Conservation (phyloP, 345 rosid genomes). For the Bruguiera parviflora region DNA sequence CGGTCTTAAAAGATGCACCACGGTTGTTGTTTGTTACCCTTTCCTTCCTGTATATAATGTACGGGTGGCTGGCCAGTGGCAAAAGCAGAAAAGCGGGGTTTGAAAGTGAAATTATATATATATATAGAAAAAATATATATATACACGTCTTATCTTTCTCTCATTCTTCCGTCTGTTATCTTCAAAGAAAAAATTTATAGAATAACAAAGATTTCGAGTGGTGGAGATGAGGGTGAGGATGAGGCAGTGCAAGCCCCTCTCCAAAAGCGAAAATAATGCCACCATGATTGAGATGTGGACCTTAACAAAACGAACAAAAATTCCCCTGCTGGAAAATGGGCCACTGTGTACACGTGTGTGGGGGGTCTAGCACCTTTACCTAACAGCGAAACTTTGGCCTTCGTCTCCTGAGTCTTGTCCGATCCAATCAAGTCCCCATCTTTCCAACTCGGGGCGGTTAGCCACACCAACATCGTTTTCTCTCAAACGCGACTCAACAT, state of each 20-base stretch:
- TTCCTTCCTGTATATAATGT: constrained; percentile 5
- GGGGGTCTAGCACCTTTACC: constrained; percentile 36
- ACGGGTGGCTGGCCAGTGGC: constrained; percentile 17
- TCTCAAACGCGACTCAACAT: too few species aligned
- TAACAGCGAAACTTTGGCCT: constrained; percentile 26
- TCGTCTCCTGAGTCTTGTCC: neutral
- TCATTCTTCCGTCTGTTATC: too few species aligned
- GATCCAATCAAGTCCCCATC: too few species aligned
- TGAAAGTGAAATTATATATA: constrained; percentile 22
- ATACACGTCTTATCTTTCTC: constrained; percentile 5
- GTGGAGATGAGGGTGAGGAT: constrained; percentile 18
- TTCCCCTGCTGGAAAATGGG: constrained; percentile 24
- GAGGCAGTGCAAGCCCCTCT: constrained; percentile 23
- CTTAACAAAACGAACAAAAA: constrained; percentile 40
- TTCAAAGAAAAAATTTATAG: neutral
- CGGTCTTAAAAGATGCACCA: constrained; percentile 1
- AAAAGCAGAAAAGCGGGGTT: constrained; percentile 25
- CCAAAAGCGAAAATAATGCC: constrained; percentile 40
- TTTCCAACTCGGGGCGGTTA: too few species aligned
- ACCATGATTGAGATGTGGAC: constrained; percentile 66
- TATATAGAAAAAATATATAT: too few species aligned
- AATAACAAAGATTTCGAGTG: constrained; percentile 8
- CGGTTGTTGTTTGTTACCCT: neutral
- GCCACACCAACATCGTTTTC: too few species aligned
- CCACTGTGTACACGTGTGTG: constrained; percentile 54